Percentiles rank a stretch among this genome's conserved stretches.
Evolutionary conservation across 441 rosid species (phyloP).

Genomic region (Pelargonium exstipulatum): DNA sequence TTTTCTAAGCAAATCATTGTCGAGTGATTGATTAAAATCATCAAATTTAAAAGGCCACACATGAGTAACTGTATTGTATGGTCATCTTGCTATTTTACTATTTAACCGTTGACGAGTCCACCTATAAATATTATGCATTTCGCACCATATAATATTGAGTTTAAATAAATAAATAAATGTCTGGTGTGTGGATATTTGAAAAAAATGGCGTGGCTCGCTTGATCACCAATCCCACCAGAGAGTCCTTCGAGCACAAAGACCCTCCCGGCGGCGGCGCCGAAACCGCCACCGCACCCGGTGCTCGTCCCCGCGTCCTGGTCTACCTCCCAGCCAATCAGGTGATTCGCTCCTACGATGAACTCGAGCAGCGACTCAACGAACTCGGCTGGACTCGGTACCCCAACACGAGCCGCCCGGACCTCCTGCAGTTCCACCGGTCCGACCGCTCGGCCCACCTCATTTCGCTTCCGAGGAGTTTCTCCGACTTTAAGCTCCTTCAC

Average conservation of each 20-base stretch:
- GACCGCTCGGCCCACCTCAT: constrained; percentile 40
- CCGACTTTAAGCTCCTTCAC: constrained; percentile 36
- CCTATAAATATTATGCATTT: no score
- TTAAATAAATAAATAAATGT: constrained; percentile 25
- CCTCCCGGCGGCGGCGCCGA: constrained; percentile 28
- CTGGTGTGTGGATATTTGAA: constrained; percentile 69
- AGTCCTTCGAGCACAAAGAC: constrained; percentile 51
- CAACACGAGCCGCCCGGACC: constrained; percentile 31
- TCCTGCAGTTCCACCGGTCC: constrained; percentile 56
- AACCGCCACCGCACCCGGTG: constrained; percentile 66
- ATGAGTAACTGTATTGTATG: no score
- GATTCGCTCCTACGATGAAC: constrained; percentile 42
- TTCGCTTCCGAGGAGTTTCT: constrained; percentile 43
- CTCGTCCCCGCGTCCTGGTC: constrained; percentile 57
- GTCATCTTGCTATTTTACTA: no score
- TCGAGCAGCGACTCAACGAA: constrained; percentile 43
- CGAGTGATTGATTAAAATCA: no score
- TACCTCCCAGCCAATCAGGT: constrained; percentile 52
- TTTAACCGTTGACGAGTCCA: no score
- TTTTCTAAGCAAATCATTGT: no score
- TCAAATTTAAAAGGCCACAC: no score
- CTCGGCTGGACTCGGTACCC: constrained; percentile 70
- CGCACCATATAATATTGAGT: no score
- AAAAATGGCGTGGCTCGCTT: constrained; percentile 57
- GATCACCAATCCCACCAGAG: constrained; percentile 50